phyloP scores from a whole-genome alignment of 179 eudicot species.

The Amaranthus tricolor region DNA sequence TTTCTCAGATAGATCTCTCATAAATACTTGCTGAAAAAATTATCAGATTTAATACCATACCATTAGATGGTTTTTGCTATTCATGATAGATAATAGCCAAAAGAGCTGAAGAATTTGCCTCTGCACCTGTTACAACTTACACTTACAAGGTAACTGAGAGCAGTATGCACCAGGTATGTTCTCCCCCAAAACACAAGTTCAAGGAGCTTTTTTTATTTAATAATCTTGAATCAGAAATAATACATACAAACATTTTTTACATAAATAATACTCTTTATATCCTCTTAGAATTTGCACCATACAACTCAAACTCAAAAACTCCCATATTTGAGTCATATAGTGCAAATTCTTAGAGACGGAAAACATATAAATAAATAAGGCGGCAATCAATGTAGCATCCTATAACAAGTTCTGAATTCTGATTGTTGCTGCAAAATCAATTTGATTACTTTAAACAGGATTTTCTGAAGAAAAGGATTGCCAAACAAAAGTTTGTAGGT shows the following conservation, averaged over 20 bases:
- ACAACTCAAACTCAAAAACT: too few relatives aligned
- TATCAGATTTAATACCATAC: too few relatives aligned
- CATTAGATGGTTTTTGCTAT: too few relatives aligned
- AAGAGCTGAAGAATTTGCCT: too few relatives aligned
- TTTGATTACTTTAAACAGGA: neutral
- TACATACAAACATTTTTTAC: neutral
- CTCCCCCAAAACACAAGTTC: neutral
- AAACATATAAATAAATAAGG: neutral
- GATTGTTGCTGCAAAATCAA: slow-evolving; percentile 3
- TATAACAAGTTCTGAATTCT: neutral
- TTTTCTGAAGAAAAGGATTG: neutral
- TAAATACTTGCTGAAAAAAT: too few relatives aligned
- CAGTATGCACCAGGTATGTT: neutral
- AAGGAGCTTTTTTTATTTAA: neutral
- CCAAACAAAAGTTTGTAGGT: neutral
- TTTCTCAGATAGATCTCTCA: too few relatives aligned
- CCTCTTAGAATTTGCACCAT: too few relatives aligned
- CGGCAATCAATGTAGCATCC: neutral
- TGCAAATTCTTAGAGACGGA: too few relatives aligned
- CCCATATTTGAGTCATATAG: too few relatives aligned
- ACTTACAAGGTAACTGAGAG: too few relatives aligned
- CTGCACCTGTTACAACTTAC: too few relatives aligned
- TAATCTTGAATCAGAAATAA: slow-evolving; percentile 5
- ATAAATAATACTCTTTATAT: neutral
- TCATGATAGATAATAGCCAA: too few relatives aligned